These are phyloP conservation scores for Sergeia podlipaevii DNA, from an alignment of 208 protist genomes.

Conservation along the genomic window DNA sequence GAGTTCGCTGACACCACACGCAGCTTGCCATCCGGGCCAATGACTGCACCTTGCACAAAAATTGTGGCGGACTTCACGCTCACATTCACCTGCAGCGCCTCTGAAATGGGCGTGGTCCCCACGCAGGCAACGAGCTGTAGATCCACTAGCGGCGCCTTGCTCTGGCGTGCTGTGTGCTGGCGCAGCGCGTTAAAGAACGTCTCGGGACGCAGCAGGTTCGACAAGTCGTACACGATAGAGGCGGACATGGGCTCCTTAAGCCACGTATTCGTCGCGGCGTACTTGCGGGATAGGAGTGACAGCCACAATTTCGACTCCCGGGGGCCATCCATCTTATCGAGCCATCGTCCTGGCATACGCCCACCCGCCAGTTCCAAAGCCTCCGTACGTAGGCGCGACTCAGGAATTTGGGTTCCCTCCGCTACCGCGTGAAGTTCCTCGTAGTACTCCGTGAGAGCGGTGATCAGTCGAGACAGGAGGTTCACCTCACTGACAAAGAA, in stretches of 20 bases:
- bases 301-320: conserved; percentile 81
- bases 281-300: conserved; percentile 55
- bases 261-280: conserved; percentile 36
- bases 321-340: conserved; percentile 83
- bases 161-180: conserved; percentile 88
- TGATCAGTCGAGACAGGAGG: conserved; percentile 56
- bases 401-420: conserved; percentile 84
- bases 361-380: conserved; percentile 79
- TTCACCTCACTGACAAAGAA: conserved; percentile 92
- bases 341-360: conserved; percentile 83
- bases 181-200: conserved; percentile 96
- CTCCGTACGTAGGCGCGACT: conserved; percentile 48
- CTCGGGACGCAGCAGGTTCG: conserved; percentile 86
- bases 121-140: conserved; percentile 57
- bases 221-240: conserved; percentile 66
- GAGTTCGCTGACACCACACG: conserved; percentile 35
- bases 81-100: conserved; percentile 26
- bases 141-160: conserved; percentile 68
- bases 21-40: conserved; percentile 37
- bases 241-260: conserved; percentile 37
- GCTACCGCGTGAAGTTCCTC: conserved; percentile 62
- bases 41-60: conserved; percentile 66
- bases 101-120: conserved; percentile 10
- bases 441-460: conserved; percentile 60
- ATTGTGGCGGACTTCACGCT: conserved; percentile 57